Percentiles rank a stretch among this genome's conserved stretches.
Conservation (phyloP, 306 rosid genomes). For the Begonia masoniana region DNA sequence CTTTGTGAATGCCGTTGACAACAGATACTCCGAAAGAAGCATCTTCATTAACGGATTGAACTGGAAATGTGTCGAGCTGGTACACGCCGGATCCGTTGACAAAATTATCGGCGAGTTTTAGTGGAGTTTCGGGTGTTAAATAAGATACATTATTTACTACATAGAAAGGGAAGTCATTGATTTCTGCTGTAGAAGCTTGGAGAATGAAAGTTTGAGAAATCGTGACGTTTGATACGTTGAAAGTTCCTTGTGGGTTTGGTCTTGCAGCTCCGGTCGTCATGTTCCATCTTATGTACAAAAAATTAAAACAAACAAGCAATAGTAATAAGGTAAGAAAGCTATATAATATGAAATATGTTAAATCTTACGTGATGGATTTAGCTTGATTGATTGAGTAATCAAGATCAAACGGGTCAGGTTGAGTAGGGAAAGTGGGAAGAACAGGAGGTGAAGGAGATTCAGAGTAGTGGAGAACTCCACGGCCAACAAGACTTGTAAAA, state of each 20-base stretch:
- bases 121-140: constrained; percentile 39
- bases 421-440: constrained; percentile 43
- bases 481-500: constrained; percentile 23
- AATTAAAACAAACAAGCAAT: background rate
- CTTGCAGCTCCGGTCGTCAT: constrained; percentile 76
- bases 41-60: constrained; percentile 22
- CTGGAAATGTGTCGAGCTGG: constrained; percentile 44
- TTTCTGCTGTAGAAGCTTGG: constrained; percentile 16
- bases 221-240: constrained; percentile 56
- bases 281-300: constrained; percentile 49
- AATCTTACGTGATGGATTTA: constrained; percentile 48
- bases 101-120: constrained; percentile 62
- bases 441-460: constrained; percentile 29
- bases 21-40: constrained; percentile 48
- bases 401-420: constrained; percentile 56
- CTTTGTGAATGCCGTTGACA: constrained; percentile 43
- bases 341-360: no score
- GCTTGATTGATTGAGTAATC: constrained; percentile 55
- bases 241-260: constrained; percentile 80
- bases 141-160: constrained; percentile 68
- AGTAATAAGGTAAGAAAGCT: no score
- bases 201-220: constrained; percentile 57
- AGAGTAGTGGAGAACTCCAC: constrained; percentile 49
- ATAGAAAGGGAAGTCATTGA: constrained; percentile 19
- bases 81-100: constrained; percentile 47